Evolutionary conservation across 257 asterid genomes (phyloP), one percentile per base, ranked within the genome.

Genomic region (Agastache rugosa): DNA sequence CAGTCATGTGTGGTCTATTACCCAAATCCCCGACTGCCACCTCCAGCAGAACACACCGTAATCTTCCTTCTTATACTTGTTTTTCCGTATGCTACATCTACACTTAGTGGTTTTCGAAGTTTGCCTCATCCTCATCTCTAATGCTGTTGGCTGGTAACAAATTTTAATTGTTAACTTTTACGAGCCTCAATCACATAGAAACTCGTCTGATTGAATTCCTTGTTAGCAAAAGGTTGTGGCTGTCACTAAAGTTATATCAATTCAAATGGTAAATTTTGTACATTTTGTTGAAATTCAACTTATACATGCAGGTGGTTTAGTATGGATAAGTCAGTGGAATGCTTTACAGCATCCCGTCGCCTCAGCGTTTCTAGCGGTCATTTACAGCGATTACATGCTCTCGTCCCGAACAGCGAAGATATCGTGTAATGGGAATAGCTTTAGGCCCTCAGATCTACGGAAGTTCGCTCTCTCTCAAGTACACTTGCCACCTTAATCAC

Each of bases 21-120:
- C 99, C 99, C 0, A 84, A 88, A 73, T 92, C 99, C 35, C 97
- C 96, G 3, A 84, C 99, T 14, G 98, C 96, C 74, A 95, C 99
- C 51, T 0, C 83, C 58, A 90, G 94, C 85, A 86, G 96, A 85
- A 95, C 96, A 2, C 79, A 85, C 0, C 69, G 98, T 94, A 90
- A 78, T 59, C 16, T 75, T 74, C 79, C 47, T 74, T 79, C 51
- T 1, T 16, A 17, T 48, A 8, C 50, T 51, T 34, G 2, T 53
- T 41, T 44, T 56, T 25, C 11, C 50, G 22, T 72, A 76, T 63
- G 11, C 65, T 50, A 12, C 27, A 16, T 59, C 31, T 45, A 45
- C 2, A 45, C 16, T 14, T 45, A 44, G 51, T 44, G 12, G 12
- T 16, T 11, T 3, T 44, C n/a, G 5, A 44, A 44, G 50, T 12